Conservation (phyloP, 306 rosid species). For the Biancaea sappan region DNA sequence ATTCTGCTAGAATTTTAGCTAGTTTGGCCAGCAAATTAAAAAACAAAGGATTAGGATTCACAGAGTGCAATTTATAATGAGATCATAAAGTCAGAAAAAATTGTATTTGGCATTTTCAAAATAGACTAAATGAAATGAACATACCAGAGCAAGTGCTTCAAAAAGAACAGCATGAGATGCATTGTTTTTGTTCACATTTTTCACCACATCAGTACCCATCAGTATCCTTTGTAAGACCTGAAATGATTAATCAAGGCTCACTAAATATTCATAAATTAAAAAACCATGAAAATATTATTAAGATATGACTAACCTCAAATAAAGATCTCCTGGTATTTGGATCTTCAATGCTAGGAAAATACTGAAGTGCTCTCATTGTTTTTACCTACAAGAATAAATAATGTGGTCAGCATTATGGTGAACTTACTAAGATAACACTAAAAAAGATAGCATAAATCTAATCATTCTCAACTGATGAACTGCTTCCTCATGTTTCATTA, state of each 20-base stretch:
- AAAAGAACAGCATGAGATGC: conserved; percentile 99
- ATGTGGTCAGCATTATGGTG: conserved; percentile 24
- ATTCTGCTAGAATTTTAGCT: conserved; percentile 8
- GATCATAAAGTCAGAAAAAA: conserved; percentile 9
- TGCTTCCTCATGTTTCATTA: background rate
- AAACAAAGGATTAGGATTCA: conserved; percentile 16
- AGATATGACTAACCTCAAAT: conserved; percentile 76
- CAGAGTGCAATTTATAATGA: conserved; percentile 1
- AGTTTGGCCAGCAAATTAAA: conserved; percentile 4
- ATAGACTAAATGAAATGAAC: conserved; percentile 28
- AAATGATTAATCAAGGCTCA: conserved; percentile 43
- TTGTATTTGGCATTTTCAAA: conserved; percentile 1
- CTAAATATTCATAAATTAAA: conserved; percentile 17
- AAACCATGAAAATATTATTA: conserved; percentile 4
- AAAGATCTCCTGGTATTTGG: conserved; percentile 96
- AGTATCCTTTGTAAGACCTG: conserved; percentile 98
- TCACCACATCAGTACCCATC: conserved; percentile 99
- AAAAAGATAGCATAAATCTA: background rate
- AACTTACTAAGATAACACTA: conserved; percentile 14
- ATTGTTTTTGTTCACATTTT: conserved; percentile 97
- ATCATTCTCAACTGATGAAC: background rate
- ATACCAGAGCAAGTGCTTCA: conserved; percentile 99
- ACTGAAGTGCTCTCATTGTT: conserved; percentile 98
- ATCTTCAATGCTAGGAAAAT: conserved; percentile 94
- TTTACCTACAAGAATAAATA: conserved; percentile 68